Base-by-base conservation (phyloP, 306 rosid genomes). In the Urtica urens region DNA sequence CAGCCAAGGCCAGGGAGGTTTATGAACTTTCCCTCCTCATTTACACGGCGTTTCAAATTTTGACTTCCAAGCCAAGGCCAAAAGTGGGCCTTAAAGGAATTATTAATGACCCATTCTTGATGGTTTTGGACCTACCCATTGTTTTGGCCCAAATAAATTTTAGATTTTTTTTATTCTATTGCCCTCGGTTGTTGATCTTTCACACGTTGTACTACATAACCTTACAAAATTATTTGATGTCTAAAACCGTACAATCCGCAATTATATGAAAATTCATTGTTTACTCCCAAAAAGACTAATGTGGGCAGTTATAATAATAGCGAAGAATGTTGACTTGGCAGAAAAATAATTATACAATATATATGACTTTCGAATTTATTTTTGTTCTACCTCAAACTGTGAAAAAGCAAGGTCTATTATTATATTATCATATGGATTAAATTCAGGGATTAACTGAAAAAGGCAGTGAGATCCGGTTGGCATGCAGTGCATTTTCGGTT, bases 401-500 rank as follows among this genome's bases (percentile, higher is more conserved):
- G 4, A 10, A 28, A 28, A 28, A 28, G 21, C 54, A 52, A 39
- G 66, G 59, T 56, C 16, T 18, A 44, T 23, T 38, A 49, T 57
- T 62, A 60, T 68, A 57, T 68, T 58, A 49, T 64, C 33, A 31
- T 31, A 31, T 31, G 37, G 1, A 31, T 31, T 31, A 31, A 31
- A 7, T 31, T 31, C 37, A 31, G 7, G 70, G 58, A 51, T 58
- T 60, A 49, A 40, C 53, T 47, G 66, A 24, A 51, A 31, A 65
- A 62, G 46, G 33, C 24, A 69, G 18, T 10, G 27, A 41, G 64
- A 48, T 63, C 59, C 59, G 22, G 49, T 51, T 57, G 76, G 76
- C 61, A 67, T 53, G 71, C 77, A 58, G 51, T 58, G 58, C 51
- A 35, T 9, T 55, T 44, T 42, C 53, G 66, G 42, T 29, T 41